Percentiles rank a stretch among this genome's conserved stretches.
Conservation (phyloP, 305 asterid species). For the Caryopteris hybrid region DNA sequence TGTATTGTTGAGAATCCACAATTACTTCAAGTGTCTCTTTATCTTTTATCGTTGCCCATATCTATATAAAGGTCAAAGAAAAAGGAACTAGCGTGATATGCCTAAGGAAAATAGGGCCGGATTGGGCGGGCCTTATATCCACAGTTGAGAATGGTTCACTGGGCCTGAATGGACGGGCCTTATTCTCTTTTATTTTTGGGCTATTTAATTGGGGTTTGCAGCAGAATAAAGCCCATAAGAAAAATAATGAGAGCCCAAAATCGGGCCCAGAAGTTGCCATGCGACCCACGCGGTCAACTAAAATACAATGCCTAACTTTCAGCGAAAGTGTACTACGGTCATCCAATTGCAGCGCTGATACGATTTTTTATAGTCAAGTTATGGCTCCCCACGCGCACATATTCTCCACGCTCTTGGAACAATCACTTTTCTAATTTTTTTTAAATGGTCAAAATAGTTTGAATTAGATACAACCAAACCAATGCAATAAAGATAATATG, state of each 20-base stretch:
- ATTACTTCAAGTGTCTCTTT: too few species aligned
- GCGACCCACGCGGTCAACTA: slow-evolving; percentile 19
- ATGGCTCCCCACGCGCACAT: slow-evolving; percentile 12
- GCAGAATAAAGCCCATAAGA: background rate
- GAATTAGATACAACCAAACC: too few species aligned
- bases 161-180: background rate
- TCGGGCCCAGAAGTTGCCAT: slow-evolving; percentile 12
- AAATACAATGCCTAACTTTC: background rate
- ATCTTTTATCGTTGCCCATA: too few species aligned
- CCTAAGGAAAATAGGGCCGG: too few species aligned
- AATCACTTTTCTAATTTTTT: background rate
- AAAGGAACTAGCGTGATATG: too few species aligned
- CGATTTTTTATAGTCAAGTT: background rate
- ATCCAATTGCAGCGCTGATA: background rate
- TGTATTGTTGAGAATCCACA: too few species aligned
- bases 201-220: background rate
- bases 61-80: too few species aligned
- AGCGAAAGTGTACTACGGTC: background rate
- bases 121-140: too few species aligned
- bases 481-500: too few species aligned
- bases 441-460: too few species aligned
- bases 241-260: background rate
- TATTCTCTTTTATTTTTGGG: background rate
- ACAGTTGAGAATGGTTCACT: too few species aligned
- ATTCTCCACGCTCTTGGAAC: background rate